These are phyloP conservation scores for Linaria vulgaris DNA, from an alignment of 257 asterid genomes.

Conservation along the genomic window DNA sequence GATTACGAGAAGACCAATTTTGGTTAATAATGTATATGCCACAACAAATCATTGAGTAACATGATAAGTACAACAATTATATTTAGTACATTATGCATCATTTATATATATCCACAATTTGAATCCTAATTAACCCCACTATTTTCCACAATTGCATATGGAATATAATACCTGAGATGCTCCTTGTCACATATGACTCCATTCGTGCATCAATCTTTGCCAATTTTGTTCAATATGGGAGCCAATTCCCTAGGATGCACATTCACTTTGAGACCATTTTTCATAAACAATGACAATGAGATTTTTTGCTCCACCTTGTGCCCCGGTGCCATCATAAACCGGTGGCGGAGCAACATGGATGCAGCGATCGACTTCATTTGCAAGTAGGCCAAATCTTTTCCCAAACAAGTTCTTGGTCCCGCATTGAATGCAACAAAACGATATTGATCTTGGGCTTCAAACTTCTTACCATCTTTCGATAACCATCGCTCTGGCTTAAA, in stretches of 20 bases:
- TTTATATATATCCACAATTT: slow-evolving; percentile 19
- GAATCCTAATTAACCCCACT: slow-evolving; percentile 20
- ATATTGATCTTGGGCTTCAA: slow-evolving; percentile 40
- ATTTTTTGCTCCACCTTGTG: slow-evolving; percentile 64
- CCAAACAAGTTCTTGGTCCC: slow-evolving; percentile 60
- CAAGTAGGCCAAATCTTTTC: slow-evolving; percentile 56
- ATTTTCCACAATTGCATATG: slow-evolving; percentile 1
- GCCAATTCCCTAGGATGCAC: slow-evolving; percentile 48
- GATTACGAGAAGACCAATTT: not conserved
- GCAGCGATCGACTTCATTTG: slow-evolving; percentile 67
- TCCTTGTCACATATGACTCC: slow-evolving; percentile 25
- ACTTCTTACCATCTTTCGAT: slow-evolving; percentile 40
- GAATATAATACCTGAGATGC: slow-evolving; percentile 7
- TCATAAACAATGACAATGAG: slow-evolving; percentile 69
- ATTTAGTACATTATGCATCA: slow-evolving; percentile 16
- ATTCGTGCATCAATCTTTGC: slow-evolving; percentile 10
- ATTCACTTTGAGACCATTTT: slow-evolving; percentile 49
- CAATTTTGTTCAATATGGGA: slow-evolving; percentile 42
- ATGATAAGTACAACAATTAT: not conserved
- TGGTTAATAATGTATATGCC: slow-evolving; percentile 10
- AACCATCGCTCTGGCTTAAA: slow-evolving; percentile 72
- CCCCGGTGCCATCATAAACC: slow-evolving; percentile 43
- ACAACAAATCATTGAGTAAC: slow-evolving; percentile 5
- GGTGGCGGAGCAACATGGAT: slow-evolving; percentile 55
- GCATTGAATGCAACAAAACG: slow-evolving; percentile 58